Conservation (phyloP, 129 eudicot species). For the Helianthus tuberosus region DNA sequence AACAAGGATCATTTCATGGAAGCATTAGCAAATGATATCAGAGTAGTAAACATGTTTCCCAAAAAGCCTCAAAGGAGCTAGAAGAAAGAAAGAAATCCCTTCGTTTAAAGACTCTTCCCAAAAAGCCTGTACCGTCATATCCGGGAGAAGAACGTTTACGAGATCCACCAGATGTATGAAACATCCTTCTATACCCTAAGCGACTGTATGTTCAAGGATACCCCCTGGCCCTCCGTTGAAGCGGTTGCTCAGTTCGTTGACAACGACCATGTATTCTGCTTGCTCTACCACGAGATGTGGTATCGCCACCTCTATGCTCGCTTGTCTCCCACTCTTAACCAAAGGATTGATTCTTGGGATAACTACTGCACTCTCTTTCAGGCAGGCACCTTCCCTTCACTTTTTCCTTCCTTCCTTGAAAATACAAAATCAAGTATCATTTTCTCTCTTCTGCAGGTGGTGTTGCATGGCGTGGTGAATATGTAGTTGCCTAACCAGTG, state of each 20-base stretch:
- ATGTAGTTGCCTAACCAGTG: conserved; percentile 99
- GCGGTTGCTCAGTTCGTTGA: conserved; percentile 83
- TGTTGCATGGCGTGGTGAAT: conserved; percentile 83
- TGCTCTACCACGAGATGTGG: conserved; percentile 98
- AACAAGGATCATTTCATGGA: conserved; percentile 93
- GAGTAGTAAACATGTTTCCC: conserved; percentile 81
- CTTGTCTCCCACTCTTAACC: conserved; percentile 63
- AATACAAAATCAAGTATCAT: no score
- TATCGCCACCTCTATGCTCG: conserved; percentile 80
- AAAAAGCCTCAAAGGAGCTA: conserved; percentile 92
- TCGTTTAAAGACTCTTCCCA: conserved; percentile 83
- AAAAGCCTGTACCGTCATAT: conserved; percentile 92
- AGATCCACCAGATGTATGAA: conserved; percentile 97
- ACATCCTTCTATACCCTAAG: conserved; percentile 73
- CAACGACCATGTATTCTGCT: conserved; percentile 83
- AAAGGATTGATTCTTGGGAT: conserved; percentile 91
- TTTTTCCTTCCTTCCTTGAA: no score
- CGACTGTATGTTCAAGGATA: conserved; percentile 75
- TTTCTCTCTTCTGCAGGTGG: conserved; percentile 71
- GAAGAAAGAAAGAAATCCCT: conserved; percentile 91
- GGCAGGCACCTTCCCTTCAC: no score
- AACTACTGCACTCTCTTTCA: conserved; percentile 89
- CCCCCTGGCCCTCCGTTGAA: conserved; percentile 95
- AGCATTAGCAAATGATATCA: conserved; percentile 80
- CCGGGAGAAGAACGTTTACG: conserved; percentile 87